phyloP scores from a whole-genome alignment of 208 protist genomes.

The Leptomonas pyrrhocoris region DNA sequence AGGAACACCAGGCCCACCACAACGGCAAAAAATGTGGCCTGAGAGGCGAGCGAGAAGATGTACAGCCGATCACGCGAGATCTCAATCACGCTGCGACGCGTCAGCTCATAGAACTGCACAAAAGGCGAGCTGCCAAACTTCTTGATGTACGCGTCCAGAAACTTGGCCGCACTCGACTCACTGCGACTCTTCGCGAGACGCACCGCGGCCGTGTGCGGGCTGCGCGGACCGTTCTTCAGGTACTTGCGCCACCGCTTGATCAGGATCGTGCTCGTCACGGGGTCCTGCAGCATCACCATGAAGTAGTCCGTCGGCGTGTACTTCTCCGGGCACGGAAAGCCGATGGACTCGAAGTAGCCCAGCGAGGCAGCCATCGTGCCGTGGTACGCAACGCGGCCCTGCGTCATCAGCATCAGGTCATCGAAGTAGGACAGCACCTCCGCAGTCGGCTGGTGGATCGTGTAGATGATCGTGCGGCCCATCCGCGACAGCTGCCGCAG shows the following conservation, averaged over 20 bases:
- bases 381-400: conserved; percentile 84
- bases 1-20: conserved; percentile 78
- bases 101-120: conserved; percentile 64
- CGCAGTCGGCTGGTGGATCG: conserved; percentile 94
- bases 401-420: conserved; percentile 86
- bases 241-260: conserved; percentile 75
- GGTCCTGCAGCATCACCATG: conserved; percentile 82
- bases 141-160: conserved; percentile 53
- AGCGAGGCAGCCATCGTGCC: conserved; percentile 69
- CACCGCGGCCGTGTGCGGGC: conserved; percentile 57
- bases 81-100: conserved; percentile 38
- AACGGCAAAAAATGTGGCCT: conserved; percentile 63
- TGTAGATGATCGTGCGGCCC: conserved; percentile 91
- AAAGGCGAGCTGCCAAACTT: conserved; percentile 45
- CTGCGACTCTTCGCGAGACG: conserved; percentile 36
- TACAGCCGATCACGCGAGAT: conserved; percentile 49
- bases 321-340: conserved; percentile 62
- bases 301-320: conserved; percentile 91
- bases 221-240: conserved; percentile 51
- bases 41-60: conserved; percentile 44
- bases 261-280: conserved; percentile 48
- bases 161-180: conserved; percentile 41
- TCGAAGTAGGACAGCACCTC: conserved; percentile 92
- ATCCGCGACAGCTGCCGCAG: conserved; percentile 71
- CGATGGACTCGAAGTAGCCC: conserved; percentile 84